A percentile compares a stretch with the other conserved stretches of the same genome.
Conservation (phyloP, 768 basidiomycete species). For the Gloeostereum incarnatum region DNA sequence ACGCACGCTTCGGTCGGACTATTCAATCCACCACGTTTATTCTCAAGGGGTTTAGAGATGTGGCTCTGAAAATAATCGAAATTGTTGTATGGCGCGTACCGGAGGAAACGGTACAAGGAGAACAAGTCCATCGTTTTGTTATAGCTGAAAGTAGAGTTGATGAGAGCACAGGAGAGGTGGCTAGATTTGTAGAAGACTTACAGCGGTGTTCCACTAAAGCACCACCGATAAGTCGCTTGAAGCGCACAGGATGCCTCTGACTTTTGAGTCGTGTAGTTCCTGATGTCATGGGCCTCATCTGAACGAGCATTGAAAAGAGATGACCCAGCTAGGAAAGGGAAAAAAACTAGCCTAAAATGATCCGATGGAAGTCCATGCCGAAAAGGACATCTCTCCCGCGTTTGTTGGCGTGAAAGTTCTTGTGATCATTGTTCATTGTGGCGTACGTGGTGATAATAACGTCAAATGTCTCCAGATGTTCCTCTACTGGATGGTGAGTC, state of each 20-base stretch:
- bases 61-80: no score
- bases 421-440: background rate
- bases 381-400: background rate
- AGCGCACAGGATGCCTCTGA: background rate
- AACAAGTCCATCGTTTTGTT: no score
- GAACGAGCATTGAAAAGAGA: background rate
- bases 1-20: no score
- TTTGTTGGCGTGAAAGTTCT: no score
- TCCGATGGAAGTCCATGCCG: background rate
- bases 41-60: no score
- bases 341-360: background rate
- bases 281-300: conserved; percentile 1
- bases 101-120: background rate
- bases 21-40: no score
- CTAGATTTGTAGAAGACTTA: background rate
- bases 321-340: background rate
- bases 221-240: conserved; percentile 1
- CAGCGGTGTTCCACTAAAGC: conserved; percentile 5
- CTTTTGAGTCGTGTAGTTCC: background rate
- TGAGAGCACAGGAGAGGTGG: background rate
- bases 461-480: no score
- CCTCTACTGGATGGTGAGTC: no score
- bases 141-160: background rate
- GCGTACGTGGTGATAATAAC: background rate
- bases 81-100: no score